Conservation (phyloP, 176 grass and related monocot genomes). For the Puya raimondii region DNA sequence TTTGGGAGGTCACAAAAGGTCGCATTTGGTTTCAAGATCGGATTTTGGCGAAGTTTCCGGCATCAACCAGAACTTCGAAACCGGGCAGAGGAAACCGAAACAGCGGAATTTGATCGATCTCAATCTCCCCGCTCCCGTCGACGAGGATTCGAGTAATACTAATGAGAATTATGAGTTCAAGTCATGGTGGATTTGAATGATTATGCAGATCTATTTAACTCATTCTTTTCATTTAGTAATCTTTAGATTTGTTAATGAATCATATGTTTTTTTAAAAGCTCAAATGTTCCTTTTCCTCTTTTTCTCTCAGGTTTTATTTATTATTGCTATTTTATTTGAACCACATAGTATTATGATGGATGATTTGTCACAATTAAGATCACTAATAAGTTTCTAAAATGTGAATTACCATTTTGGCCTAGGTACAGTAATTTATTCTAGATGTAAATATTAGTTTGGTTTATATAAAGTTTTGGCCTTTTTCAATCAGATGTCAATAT, state of each 20-base stretch:
- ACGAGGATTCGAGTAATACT: conserved; percentile 31
- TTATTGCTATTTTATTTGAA: neutral
- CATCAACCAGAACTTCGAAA: neutral
- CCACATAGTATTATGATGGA: neutral
- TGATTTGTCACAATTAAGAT: neutral
- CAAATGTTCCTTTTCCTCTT: neutral
- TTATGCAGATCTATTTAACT: conserved; percentile 36
- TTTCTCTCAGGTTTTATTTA: conserved; percentile 2
- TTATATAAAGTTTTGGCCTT: too few relatives aligned
- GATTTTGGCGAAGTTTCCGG: conserved; percentile 14
- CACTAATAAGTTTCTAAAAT: neutral
- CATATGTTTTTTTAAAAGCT: neutral
- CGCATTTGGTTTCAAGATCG: conserved; percentile 29
- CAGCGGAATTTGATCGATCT: conserved; percentile 38
- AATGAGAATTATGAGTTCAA: conserved; percentile 1
- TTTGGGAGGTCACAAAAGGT: conserved; percentile 42
- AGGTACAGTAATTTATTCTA: too few relatives aligned
- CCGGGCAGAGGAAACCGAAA: neutral
- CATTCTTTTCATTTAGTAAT: conserved; percentile 29
- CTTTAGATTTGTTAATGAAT: conserved; percentile 8
- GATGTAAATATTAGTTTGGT: too few relatives aligned
- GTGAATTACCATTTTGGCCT: too few relatives aligned
- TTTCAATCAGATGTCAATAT: too few relatives aligned
- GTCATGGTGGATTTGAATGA: conserved; percentile 29
- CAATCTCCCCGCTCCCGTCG: conserved; percentile 41